phyloP scores from a whole-genome alignment of 2,329 filamentous ascomycete species.

The Cytospora mali region DNA sequence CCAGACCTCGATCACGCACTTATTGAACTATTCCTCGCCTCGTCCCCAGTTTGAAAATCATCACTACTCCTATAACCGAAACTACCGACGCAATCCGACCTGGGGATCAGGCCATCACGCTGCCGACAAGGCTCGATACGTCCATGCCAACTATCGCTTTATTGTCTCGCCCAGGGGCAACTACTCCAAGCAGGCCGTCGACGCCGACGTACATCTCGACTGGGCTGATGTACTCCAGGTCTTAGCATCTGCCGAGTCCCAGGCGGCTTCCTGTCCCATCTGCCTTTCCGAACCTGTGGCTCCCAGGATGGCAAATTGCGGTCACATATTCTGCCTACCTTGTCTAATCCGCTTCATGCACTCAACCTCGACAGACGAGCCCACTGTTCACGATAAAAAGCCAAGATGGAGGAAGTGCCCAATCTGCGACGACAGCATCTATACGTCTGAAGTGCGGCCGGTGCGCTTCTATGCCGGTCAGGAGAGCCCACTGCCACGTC shows the following conservation, averaged over 20 bases:
- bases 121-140: conserved; percentile 83
- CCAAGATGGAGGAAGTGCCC: conserved; percentile 92
- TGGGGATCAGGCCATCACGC: conserved; percentile 93
- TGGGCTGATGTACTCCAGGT: conserved; percentile 92
- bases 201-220: conserved; percentile 87
- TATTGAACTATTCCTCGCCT: conserved; percentile 88
- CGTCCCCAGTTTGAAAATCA: conserved; percentile 65
- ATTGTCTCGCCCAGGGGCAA: conserved; percentile 82
- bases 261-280: conserved; percentile 88
- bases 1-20: conserved; percentile 94
- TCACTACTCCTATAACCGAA: conserved; percentile 54
- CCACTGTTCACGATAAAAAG: conserved; percentile 42
- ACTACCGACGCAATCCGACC: conserved; percentile 70
- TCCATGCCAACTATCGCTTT: conserved; percentile 97
- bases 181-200: conserved; percentile 78
- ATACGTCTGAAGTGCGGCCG: conserved; percentile 84
- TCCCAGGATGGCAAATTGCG: conserved; percentile 94
- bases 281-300: conserved; percentile 92
- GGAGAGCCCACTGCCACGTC: conserved; percentile 76
- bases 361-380: conserved; percentile 72
- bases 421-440: conserved; percentile 93
- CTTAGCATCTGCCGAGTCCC: conserved; percentile 85
- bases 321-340: conserved; percentile 93
- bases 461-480: conserved; percentile 91
- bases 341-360: conserved; percentile 97